phyloP scores from a whole-genome alignment of 176 grass and related monocot species.

The Hordeum vulgare region DNA sequence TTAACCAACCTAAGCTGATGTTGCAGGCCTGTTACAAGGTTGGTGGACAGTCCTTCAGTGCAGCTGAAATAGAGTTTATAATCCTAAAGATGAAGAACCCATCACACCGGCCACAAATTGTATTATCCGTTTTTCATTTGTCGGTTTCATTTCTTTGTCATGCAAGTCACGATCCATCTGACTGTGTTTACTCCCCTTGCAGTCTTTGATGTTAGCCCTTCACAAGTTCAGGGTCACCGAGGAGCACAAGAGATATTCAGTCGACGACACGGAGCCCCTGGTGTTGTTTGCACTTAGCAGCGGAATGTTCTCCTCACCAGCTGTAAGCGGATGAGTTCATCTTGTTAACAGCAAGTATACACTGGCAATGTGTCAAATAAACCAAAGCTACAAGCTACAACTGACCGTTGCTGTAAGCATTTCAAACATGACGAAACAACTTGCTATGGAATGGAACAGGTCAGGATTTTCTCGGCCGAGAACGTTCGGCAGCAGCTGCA shows the following conservation, averaged over 20 bases:
- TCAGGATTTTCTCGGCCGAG: constrained; percentile 63
- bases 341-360: background rate
- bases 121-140: constrained; percentile 24
- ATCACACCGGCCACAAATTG: constrained; percentile 63
- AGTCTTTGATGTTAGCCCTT: constrained; percentile 85
- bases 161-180: background rate
- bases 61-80: constrained; percentile 83
- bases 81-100: constrained; percentile 87
- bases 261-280: constrained; percentile 54
- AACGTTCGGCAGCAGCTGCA: constrained; percentile 55
- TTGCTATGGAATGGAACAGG: constrained; percentile 21
- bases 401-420: background rate
- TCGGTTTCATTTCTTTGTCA: background rate
- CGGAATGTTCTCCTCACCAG: constrained; percentile 96
- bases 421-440: background rate
- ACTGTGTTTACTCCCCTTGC: constrained; percentile 25
- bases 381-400: background rate
- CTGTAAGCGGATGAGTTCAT: constrained; percentile 37
- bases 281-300: constrained; percentile 75
- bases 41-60: constrained; percentile 76
- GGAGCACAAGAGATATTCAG: constrained; percentile 61
- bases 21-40: constrained; percentile 83
- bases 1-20: constrained; percentile 7
- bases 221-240: constrained; percentile 86
- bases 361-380: background rate